Evolutionary conservation across 768 basidiomycete species (phyloP), one percentile per base, ranked within the genome.

Genomic region (Holtermannia corniformis): DNA sequence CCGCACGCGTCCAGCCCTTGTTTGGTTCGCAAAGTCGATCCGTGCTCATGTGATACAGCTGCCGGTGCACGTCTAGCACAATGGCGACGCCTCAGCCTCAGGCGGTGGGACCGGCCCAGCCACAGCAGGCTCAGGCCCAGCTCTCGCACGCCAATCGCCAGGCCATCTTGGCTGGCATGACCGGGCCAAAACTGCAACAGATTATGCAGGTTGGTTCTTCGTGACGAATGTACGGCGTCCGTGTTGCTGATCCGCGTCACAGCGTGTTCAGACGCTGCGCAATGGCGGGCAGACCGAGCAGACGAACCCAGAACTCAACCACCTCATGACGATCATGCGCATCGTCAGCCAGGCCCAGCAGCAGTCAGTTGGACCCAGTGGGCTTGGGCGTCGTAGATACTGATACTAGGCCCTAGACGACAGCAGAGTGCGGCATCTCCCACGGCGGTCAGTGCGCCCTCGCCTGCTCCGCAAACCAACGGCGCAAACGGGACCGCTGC

Each of bases 241-340:
- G n/a, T n/a, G n/a, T n/a, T n/a, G n/a, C n/a, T n/a, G n/a, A n/a
- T n/a, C n/a, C n/a, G n/a, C n/a, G n/a, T n/a, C n/a, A n/a, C n/a
- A 37, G 16, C 32, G 32, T 37, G 55, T 50, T n/a, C 42, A 56
- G 12, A 13, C 25, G 22, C 21, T 56, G 10, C 44, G 49, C 24
- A 41, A 44, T 12, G 45, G 44, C 4, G 55, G 55, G n/a, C 47
- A 45, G 55, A 56, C 49, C 26, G 55, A 56, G 28, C 37, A 47
- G n/a, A 56, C 49, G 37, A 56, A 50, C 24, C 23, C 41, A 27
- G 55, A 56, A 27, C 41, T 51, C 7, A 26, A 44, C 10, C 50
- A 49, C 24, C 22, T 56, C 14, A 56, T 56, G 55, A 32, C 25
- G n/a, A 40, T 56, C 20, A 27, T 56, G 40, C 16, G 37, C 4